Evolutionary conservation across 2,329 filamentous ascomycete genomes (phyloP).

Genomic region (Fusarium keratoplasticum): DNA sequence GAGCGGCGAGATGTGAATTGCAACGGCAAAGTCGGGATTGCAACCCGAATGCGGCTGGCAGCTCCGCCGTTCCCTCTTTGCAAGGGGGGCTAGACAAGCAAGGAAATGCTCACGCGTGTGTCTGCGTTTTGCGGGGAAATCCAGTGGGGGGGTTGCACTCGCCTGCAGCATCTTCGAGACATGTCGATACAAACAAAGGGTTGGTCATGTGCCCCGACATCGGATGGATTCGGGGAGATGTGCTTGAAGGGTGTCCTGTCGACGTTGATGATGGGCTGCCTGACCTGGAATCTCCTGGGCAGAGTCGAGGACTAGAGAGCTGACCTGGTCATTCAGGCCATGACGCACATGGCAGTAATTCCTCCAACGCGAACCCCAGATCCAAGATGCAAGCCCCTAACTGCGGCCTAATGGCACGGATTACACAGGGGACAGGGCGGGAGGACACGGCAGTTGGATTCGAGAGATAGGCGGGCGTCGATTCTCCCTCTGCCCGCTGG

Average conservation of each 20-base stretch:
- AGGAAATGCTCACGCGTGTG: background rate
- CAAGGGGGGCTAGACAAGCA: background rate
- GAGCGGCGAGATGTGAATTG: background rate
- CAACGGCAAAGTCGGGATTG: constrained; percentile 13
- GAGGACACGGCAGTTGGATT: background rate
- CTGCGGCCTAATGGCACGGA: background rate
- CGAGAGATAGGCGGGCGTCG: background rate
- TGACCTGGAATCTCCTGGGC: background rate
- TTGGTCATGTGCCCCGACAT: constrained; percentile 30
- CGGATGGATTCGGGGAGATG: constrained; percentile 25
- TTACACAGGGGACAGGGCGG: background rate
- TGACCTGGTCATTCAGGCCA: constrained; percentile 5
- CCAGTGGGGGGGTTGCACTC: constrained; percentile 2
- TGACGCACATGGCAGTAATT: constrained; percentile 1
- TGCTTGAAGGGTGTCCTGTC: background rate
- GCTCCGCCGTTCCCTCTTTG: background rate
- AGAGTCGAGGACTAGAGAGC: background rate
- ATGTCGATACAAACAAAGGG: constrained; percentile 1
- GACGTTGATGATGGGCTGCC: background rate
- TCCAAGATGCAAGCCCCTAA: background rate
- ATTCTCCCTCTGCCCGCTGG: background rate
- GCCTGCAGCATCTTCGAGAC: constrained; percentile 7
- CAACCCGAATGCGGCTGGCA: constrained; percentile 1
- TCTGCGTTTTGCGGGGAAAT: constrained; percentile 9
- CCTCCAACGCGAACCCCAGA: background rate